phyloP scores from a whole-genome alignment of 345 rosid species.

The Citrus cavaleriei region DNA sequence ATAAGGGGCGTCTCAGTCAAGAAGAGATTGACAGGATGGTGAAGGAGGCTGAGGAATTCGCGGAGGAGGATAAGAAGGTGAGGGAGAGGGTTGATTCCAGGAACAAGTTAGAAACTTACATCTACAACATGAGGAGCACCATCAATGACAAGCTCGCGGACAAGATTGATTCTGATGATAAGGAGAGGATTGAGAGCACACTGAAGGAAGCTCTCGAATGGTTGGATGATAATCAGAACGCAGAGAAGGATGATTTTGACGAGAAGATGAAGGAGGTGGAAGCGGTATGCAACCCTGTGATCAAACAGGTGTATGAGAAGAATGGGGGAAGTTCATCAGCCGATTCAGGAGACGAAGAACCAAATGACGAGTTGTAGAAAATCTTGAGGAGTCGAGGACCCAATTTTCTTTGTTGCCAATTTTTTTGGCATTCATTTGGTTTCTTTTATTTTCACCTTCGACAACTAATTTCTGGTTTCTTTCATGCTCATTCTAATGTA shows the following conservation, averaged over 20 bases:
- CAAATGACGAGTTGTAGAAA: slow-evolving; percentile 40
- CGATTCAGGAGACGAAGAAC: slow-evolving; percentile 28
- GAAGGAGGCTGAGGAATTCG: slow-evolving; percentile 53
- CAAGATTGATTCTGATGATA: slow-evolving; percentile 46
- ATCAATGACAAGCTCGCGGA: slow-evolving; percentile 37
- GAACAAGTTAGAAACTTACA: slow-evolving; percentile 51
- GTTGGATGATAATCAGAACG: slow-evolving; percentile 53
- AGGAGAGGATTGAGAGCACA: slow-evolving; percentile 40
- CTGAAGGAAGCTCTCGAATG: slow-evolving; percentile 51
- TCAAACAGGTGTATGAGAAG: slow-evolving; percentile 43
- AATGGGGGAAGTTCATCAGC: slow-evolving; percentile 27
- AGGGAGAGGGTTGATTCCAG: slow-evolving; percentile 51
- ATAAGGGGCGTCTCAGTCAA: slow-evolving; percentile 49
- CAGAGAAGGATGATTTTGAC: slow-evolving; percentile 50
- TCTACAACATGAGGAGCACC: slow-evolving; percentile 47
- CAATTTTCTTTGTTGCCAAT: background rate
- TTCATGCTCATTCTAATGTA: background rate
- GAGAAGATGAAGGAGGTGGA: slow-evolving; percentile 57
- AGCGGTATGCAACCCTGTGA: slow-evolving; percentile 49
- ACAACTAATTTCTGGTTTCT: no score
- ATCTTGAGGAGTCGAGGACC: background rate
- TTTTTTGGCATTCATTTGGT: no score
- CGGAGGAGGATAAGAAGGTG: slow-evolving; percentile 43
- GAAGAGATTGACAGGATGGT: slow-evolving; percentile 60
- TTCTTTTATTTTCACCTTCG: no score